Evolutionary conservation across 768 basidiomycete species (phyloP), one percentile per base, ranked within the genome.

Genomic region (Mycena rosella): DNA sequence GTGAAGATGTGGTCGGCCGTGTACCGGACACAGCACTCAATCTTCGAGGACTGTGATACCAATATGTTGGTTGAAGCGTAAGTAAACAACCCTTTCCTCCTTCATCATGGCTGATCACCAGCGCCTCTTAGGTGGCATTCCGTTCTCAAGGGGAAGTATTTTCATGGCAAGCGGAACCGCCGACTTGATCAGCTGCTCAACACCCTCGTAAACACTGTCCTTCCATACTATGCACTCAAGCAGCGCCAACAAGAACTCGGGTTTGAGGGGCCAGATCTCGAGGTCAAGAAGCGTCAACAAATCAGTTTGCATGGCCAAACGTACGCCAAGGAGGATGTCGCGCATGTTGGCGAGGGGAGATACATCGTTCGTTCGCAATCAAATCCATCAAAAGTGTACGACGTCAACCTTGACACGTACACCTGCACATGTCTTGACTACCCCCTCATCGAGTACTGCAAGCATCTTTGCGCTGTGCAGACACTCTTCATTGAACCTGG

Each of bases 51-150:
- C 7, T 63, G 49, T 42, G 72, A 78, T 30, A 78, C 76, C 0
- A 78, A 78, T 40, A 78, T 78, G 77, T 68, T 76, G 8, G 61
- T 76, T 26, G 74, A 78, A 60, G 72, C 66, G 57, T 65, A 40
- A 1, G 38, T 66, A 34, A n/a, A n/a, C 32, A 0, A 11, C 9
- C 9, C 17, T 27, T 11, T 26, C 42, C n/a, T 34, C 10, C 27
- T 14, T 30, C 20, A 27, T 36, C 3, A 20, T 13, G 7, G 32
- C 9, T 5, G 27, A 24, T 15, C 1, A 22, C 32, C 5, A n/a
- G n/a, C n/a, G n/a, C n/a, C n/a, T n/a, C n/a, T n/a, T 27, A 67
- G 65, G 5, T 76, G 74, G 73, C 75, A 77, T 51, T 73, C 74
- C 57, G 56, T 78, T 13, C 62, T 77, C 6, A 78, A 78, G 40